These are phyloP conservation scores for Hirschfeldia incana DNA, from an alignment of 345 rosid genomes.

Conservation along the genomic window DNA sequence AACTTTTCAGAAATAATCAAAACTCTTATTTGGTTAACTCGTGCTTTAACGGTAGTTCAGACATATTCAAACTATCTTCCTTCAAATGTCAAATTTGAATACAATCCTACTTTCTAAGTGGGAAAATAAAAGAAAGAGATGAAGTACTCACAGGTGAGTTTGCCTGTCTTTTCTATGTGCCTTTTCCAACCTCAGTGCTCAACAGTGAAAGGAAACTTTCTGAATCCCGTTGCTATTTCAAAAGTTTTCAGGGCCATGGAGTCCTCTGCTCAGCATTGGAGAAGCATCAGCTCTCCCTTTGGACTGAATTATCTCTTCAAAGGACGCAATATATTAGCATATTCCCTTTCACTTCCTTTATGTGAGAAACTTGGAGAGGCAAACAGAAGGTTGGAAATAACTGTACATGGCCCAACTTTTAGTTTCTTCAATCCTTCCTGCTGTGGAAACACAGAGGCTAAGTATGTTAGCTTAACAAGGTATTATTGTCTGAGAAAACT, in stretches of 20 bases:
- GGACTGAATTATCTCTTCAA: not conserved
- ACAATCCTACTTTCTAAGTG: not conserved
- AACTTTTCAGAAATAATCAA: constrained; percentile 2
- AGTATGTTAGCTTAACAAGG: no score
- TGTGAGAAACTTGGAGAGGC: no score
- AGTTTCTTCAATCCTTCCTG: no score
- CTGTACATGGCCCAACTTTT: no score
- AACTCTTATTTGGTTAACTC: not conserved
- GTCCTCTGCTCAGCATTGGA: not conserved
- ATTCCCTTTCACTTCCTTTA: not conserved
- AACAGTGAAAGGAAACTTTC: no score
- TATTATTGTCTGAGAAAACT: no score
- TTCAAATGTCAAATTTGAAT: not conserved
- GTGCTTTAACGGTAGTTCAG: not conserved
- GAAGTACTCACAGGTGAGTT: constrained; percentile 10
- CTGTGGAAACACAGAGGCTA: no score
- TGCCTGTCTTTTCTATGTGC: no score
- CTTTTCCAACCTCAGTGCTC: no score
- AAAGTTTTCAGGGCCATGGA: not conserved
- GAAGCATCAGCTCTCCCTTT: no score
- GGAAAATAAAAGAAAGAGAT: not conserved
- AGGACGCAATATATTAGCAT: not conserved
- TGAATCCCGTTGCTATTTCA: not conserved
- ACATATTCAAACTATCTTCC: not conserved
- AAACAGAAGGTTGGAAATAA: no score